Evolutionary conservation across 306 rosid genomes (phyloP).

Genomic region (Lathyrus oleraceus): DNA sequence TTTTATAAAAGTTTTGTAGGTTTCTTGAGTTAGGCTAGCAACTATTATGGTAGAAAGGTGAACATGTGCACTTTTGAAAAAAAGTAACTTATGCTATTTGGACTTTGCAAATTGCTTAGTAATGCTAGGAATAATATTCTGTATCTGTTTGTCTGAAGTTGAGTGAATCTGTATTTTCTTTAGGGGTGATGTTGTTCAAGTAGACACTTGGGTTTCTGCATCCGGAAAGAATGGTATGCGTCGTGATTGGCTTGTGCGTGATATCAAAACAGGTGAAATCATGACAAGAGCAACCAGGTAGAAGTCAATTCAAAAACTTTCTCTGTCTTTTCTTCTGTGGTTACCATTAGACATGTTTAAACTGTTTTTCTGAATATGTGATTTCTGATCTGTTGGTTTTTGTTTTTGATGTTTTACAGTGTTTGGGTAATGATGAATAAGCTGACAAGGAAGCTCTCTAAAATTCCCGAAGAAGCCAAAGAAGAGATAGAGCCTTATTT

Average conservation of each 20-base stretch:
- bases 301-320: conserved; percentile 13
- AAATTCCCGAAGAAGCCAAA: conserved; percentile 86
- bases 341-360: background rate
- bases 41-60: conserved; percentile 27
- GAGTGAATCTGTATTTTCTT: conserved; percentile 33
- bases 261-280: conserved; percentile 66
- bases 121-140: background rate
- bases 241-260: conserved; percentile 91
- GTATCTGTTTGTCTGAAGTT: conserved; percentile 37
- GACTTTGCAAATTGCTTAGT: conserved; percentile 15
- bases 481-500: conserved; percentile 75
- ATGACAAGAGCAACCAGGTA: conserved; percentile 94
- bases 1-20: background rate
- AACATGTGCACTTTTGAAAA: conserved; percentile 1
- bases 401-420: conserved; percentile 54
- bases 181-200: conserved; percentile 98
- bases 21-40: background rate
- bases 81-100: conserved; percentile 6
- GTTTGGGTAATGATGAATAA: conserved; percentile 99
- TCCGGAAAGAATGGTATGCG: conserved; percentile 95
- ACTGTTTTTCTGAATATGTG: conserved; percentile 19
- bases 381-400: conserved; percentile 35
- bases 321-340: background rate
- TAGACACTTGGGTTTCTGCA: conserved; percentile 88
- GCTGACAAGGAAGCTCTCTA: conserved; percentile 80